phyloP scores from a whole-genome alignment of 306 rosid species.

The Trichosanthes cucumerina region DNA sequence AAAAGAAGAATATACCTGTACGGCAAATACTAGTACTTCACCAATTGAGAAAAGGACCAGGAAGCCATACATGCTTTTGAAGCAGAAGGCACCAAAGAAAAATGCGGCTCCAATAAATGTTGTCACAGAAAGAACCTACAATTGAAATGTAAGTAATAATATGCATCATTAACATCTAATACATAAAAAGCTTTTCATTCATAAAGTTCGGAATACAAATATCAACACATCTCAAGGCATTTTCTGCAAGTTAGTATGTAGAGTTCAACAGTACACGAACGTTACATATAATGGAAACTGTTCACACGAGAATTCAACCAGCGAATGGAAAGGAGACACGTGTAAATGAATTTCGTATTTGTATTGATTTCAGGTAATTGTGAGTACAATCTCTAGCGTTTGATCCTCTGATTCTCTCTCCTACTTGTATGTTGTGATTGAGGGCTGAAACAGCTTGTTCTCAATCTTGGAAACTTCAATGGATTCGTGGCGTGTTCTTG shows the following conservation, averaged over 20 bases:
- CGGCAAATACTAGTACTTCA: constrained; percentile 66
- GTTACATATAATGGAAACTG: background rate
- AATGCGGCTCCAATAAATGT: constrained; percentile 59
- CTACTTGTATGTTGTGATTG: no score
- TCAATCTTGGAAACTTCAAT: no score
- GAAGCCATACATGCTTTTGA: constrained; percentile 64
- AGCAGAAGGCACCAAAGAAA: constrained; percentile 61
- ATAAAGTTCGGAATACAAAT: background rate
- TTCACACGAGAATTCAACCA: no score
- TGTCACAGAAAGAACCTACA: constrained; percentile 61
- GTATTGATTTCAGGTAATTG: no score
- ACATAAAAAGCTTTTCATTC: background rate
- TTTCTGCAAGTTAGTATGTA: background rate
- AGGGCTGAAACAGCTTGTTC: no score
- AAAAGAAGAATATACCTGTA: constrained; percentile 44
- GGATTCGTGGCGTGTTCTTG: no score
- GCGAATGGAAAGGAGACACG: no score
- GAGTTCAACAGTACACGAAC: background rate
- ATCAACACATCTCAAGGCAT: background rate
- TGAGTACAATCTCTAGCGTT: no score
- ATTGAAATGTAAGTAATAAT: constrained; percentile 1
- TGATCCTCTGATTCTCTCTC: no score
- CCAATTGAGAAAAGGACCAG: constrained; percentile 59
- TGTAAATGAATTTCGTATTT: no score
- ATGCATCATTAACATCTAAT: background rate